Conservation (phyloP, 306 rosid species). For the Adenanthera pavonina region DNA sequence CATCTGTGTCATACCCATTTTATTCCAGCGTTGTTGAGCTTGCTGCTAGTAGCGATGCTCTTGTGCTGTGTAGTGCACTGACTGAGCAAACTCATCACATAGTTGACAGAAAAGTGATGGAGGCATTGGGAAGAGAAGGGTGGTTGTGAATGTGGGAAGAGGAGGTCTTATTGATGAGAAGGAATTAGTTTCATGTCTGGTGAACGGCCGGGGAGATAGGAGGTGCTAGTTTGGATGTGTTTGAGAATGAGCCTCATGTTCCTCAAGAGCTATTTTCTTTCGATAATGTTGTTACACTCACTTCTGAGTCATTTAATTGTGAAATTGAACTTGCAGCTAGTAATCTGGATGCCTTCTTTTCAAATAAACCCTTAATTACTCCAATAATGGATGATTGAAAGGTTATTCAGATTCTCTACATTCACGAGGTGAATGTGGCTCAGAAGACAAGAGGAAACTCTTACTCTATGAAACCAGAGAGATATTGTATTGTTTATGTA, state of each 20-base stretch:
- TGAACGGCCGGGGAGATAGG: slow-evolving; percentile 38
- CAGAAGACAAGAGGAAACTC: no score
- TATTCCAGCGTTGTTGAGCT: slow-evolving; percentile 43
- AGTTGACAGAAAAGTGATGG: slow-evolving; percentile 42
- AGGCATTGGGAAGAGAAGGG: slow-evolving; percentile 56
- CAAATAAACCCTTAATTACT: slow-evolving; percentile 42
- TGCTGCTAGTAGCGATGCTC: slow-evolving; percentile 42
- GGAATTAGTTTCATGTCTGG: slow-evolving; percentile 53
- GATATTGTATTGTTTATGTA: no score
- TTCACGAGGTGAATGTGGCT: no score
- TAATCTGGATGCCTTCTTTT: slow-evolving; percentile 54
- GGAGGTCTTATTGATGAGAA: slow-evolving; percentile 57
- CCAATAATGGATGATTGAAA: slow-evolving; percentile 5
- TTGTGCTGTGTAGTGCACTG: slow-evolving; percentile 48
- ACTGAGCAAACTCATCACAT: slow-evolving; percentile 52
- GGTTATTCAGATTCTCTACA: no score
- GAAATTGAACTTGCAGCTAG: background rate
- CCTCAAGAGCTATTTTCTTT: slow-evolving; percentile 41
- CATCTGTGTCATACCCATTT: slow-evolving; percentile 42
- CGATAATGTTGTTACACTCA: slow-evolving; percentile 48
- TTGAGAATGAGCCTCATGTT: slow-evolving; percentile 54
- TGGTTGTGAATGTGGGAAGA: slow-evolving; percentile 54
- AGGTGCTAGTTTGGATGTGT: slow-evolving; percentile 64
- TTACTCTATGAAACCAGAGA: no score
- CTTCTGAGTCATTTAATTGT: slow-evolving; percentile 18